phyloP scores from a whole-genome alignment of 331 rosid species.

The Pyracantha coccinea region DNA sequence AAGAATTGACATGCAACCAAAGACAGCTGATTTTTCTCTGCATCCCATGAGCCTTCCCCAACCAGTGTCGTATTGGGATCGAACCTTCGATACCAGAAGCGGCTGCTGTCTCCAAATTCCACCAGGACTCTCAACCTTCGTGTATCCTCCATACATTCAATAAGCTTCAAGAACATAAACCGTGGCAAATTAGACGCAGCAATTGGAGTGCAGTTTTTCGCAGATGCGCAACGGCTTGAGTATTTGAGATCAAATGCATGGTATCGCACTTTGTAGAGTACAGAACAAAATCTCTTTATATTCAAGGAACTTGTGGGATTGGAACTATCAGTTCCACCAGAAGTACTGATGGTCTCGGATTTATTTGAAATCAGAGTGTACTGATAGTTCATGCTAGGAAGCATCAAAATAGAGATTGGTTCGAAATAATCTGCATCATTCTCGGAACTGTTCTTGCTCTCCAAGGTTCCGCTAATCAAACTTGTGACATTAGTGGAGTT shows the following conservation, averaged over 20 bases:
- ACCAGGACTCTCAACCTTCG: conserved; percentile 29
- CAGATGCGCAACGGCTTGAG: conserved; percentile 28
- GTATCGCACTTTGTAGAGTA: background rate
- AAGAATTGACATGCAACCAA: conserved; percentile 43
- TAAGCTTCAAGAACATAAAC: conserved; percentile 16
- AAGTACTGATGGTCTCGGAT: conserved; percentile 1
- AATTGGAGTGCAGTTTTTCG: conserved; percentile 37
- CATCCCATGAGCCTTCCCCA: conserved; percentile 71
- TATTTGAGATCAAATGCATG: conserved; percentile 31
- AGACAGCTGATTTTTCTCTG: conserved; percentile 15
- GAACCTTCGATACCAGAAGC: conserved; percentile 1
- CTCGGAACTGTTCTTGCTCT: conserved; percentile 33
- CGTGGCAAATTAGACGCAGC: conserved; percentile 19
- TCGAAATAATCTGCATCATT: conserved; percentile 18
- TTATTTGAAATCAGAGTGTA: conserved; percentile 26
- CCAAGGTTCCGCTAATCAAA: conserved; percentile 44
- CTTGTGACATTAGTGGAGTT: conserved; percentile 23
- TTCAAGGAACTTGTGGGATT: conserved; percentile 5
- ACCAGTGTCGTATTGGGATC: conserved; percentile 30
- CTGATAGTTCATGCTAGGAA: conserved; percentile 35
- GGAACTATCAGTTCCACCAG: conserved; percentile 6
- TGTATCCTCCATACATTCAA: conserved; percentile 21
- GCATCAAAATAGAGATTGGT: conserved; percentile 36
- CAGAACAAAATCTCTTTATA: conserved; percentile 15
- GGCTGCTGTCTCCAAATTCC: conserved; percentile 1